Evolutionary conservation across 768 basidiomycete species (phyloP), one percentile per base, ranked within the genome.

Genomic region (Mycena belliarum): DNA sequence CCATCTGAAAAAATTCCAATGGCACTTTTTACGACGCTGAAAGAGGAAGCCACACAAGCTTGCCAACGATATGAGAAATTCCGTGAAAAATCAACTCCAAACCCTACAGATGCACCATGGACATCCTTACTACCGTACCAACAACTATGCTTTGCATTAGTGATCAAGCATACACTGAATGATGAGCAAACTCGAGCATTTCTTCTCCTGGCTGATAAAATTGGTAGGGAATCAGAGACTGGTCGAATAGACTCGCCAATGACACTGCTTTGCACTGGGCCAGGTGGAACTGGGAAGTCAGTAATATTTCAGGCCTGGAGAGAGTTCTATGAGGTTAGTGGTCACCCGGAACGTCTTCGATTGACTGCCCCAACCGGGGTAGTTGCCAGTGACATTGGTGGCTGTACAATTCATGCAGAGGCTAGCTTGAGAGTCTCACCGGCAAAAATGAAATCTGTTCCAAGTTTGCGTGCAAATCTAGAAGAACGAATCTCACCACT

Each of bases 201-300:
- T 20, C 28, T 51, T 2, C 40, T 51, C 38, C 18, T 51, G 32
- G 49, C 49, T 7, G 49, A 51, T 21, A 51, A 52, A 23, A 43
- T 52, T 33, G 50, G 50, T 33, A 20, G 26, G 29, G 50, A 52
- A 43, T 21, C 43, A 12, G 50, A 52, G 18, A 43, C 2, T 1
- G 29, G 50, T 10, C 26, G 29, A 23, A 52, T 12, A 24, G 47
- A 33, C 44, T 8, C 48, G 20, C 40, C 49, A 1, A 57, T 43
- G 16, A n/a, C 40, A 11, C 28, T 49, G 25, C 55, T 66, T 21
- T 52, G 67, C 20, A 59, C 45, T 15, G 66, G 67, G 6, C 65
- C 67, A 11, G 66, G 66, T 25, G 66, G 66, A 4, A 65, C 66
- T 24, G 67, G 66, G 4, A 68, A 68, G 46, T 67, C 67, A 12